Percentiles rank a stretch among this genome's conserved stretches.
Evolutionary conservation across 2,329 filamentous ascomycete genomes (phyloP).

Genomic region (Trichoderma polysporum): DNA sequence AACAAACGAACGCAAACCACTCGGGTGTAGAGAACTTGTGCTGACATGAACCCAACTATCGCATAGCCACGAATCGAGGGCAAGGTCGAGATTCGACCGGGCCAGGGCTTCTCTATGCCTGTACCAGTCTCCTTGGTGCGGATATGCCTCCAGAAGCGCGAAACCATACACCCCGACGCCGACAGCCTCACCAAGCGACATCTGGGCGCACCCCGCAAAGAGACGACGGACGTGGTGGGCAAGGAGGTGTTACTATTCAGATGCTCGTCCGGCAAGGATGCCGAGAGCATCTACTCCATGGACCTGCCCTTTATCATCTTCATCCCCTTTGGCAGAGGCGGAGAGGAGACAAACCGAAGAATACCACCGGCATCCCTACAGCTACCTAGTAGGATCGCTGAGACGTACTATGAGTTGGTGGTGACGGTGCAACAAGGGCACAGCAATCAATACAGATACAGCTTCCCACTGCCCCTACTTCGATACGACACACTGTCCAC

Average conservation of each 20-base stretch:
- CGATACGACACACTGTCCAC: slow-evolving; percentile 96
- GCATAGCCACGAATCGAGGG: slow-evolving; percentile 90
- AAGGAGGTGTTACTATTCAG: slow-evolving; percentile 93
- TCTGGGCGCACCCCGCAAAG: slow-evolving; percentile 83
- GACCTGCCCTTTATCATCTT: slow-evolving; percentile 96
- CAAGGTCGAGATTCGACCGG: slow-evolving; percentile 92
- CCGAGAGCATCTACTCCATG: slow-evolving; percentile 90
- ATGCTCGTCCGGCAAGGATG: slow-evolving; percentile 78
- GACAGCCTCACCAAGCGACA: slow-evolving; percentile 93
- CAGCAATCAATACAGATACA: slow-evolving; percentile 82
- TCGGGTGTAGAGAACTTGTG: not conserved
- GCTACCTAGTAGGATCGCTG: slow-evolving; percentile 86
- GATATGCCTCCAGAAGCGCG: slow-evolving; percentile 87
- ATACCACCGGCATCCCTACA: slow-evolving; percentile 92
- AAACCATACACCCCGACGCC: slow-evolving; percentile 94
- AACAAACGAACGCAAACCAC: not conserved
- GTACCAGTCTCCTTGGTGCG: slow-evolving; percentile 90
- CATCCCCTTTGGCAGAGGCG: slow-evolving; percentile 89
- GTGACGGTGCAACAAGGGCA: slow-evolving; percentile 93
- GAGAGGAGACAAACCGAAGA: slow-evolving; percentile 83
- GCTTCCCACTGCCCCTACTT: slow-evolving; percentile 85
- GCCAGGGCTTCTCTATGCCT: slow-evolving; percentile 79
- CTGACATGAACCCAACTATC: not conserved
- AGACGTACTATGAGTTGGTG: slow-evolving; percentile 95
- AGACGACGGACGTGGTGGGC: slow-evolving; percentile 88